These are phyloP conservation scores for Huntiella bhutanensis DNA, from an alignment of 2,329 filamentous ascomycete species.

Conservation along the genomic window DNA sequence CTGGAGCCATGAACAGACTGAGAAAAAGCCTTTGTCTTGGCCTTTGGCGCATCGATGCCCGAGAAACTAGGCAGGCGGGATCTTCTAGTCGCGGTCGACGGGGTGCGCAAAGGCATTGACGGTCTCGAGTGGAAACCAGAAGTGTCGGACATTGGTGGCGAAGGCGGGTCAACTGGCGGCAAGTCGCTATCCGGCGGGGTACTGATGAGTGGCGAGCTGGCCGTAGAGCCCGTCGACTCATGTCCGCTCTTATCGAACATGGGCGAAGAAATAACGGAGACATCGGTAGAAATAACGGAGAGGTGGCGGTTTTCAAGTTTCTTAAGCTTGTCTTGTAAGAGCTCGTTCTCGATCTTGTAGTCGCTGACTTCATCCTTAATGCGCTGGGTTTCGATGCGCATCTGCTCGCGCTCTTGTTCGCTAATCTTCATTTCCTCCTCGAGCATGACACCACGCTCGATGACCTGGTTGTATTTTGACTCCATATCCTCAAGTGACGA, in stretches of 20 bases:
- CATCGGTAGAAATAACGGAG: slow-evolving; percentile 39
- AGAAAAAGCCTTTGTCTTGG: slow-evolving; percentile 27
- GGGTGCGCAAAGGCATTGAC: slow-evolving; percentile 21
- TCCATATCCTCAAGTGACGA: slow-evolving; percentile 94
- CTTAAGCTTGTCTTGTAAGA: slow-evolving; percentile 82
- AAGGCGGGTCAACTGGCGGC: slow-evolving; percentile 66
- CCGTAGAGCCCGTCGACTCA: slow-evolving; percentile 61
- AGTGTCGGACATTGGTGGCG: slow-evolving; percentile 79
- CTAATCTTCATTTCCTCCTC: slow-evolving; percentile 86
- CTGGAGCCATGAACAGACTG: slow-evolving; percentile 17
- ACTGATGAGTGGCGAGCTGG: slow-evolving; percentile 74
- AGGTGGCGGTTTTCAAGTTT: slow-evolving; percentile 43
- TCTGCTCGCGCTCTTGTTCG: slow-evolving; percentile 73
- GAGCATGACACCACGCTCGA: slow-evolving; percentile 80
- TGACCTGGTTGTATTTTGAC: slow-evolving; percentile 86
- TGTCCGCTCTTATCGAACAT: slow-evolving; percentile 48
- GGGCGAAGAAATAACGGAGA: slow-evolving; percentile 48
- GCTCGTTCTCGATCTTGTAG: slow-evolving; percentile 84
- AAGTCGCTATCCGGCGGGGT: slow-evolving; percentile 56
- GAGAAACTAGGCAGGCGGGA: slow-evolving; percentile 31
- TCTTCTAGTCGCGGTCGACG: slow-evolving; percentile 6
- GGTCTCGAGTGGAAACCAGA: slow-evolving; percentile 34
- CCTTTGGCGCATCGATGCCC: slow-evolving; percentile 37
- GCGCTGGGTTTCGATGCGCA: slow-evolving; percentile 81
- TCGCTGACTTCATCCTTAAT: slow-evolving; percentile 82